Conservation (phyloP, 495 filamentous ascomycete species). For the Melanomma pulvis-pyrius region DNA sequence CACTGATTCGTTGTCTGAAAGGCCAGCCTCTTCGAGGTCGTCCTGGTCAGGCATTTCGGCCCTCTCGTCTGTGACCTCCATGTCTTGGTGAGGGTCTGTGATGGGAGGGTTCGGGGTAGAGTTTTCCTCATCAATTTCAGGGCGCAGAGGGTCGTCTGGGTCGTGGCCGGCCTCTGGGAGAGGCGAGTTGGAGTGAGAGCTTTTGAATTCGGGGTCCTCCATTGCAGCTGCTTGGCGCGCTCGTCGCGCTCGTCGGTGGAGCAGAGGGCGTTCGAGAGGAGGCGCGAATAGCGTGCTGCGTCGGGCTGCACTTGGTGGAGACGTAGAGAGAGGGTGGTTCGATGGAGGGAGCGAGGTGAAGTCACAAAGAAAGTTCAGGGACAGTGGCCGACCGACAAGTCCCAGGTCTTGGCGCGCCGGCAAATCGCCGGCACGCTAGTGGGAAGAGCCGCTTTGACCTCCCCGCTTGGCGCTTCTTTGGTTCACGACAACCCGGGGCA, state of each 20-base stretch:
- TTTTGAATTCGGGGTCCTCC: slow-evolving; percentile 31
- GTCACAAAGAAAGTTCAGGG: slow-evolving; percentile 12
- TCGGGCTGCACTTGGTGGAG: not conserved
- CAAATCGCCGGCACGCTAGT: slow-evolving; percentile 2
- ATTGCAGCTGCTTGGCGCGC: slow-evolving; percentile 3
- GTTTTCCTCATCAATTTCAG: slow-evolving; percentile 51
- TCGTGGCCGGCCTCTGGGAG: slow-evolving; percentile 52
- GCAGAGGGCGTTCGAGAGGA: not conserved
- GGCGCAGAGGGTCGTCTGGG: slow-evolving; percentile 46
- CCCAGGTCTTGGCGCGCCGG: slow-evolving; percentile 3
- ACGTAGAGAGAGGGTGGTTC: not conserved
- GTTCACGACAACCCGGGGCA: not conserved
- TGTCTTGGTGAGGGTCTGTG: slow-evolving; percentile 46
- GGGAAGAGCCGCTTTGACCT: not conserved
- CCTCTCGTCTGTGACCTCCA: slow-evolving; percentile 44
- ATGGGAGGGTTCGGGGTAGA: slow-evolving; percentile 46
- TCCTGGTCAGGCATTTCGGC: slow-evolving; percentile 71
- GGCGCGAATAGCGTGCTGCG: not conserved
- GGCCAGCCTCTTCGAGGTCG: slow-evolving; percentile 56
- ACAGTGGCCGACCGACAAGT: not conserved
- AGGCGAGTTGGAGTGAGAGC: slow-evolving; percentile 21
- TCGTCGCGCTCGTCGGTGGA: not conserved
- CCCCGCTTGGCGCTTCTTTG: not conserved
- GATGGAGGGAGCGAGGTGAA: not conserved
- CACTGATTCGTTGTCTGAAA: slow-evolving; percentile 49